Percentiles rank a stretch among this genome's conserved stretches.
Evolutionary conservation across 441 rosid genomes (phyloP).

Genomic region (Corymbia calophylla): DNA sequence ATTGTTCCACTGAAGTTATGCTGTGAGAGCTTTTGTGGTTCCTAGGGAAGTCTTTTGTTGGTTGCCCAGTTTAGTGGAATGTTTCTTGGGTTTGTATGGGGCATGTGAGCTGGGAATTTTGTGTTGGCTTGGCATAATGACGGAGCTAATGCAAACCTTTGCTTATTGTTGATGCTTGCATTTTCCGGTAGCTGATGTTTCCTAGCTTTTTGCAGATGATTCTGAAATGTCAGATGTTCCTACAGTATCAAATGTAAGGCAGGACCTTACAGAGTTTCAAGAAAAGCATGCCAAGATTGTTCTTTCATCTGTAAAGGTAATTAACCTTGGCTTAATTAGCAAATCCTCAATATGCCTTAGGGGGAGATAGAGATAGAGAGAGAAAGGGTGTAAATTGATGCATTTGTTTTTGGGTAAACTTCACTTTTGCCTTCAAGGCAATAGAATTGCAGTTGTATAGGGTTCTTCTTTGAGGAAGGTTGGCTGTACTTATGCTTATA

Average conservation of each 20-base stretch:
- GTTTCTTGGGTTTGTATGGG: accelerated
- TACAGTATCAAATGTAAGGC: conserved; percentile 26
- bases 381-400: neutral
- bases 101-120: neutral
- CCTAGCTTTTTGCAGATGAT: conserved; percentile 19
- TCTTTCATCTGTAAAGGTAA: conserved; percentile 31
- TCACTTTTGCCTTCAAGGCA: neutral
- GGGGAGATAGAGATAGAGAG: neutral
- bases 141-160: neutral
- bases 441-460: neutral
- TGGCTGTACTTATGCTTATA: neutral
- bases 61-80: neutral
- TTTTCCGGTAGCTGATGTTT: neutral
- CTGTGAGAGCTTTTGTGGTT: neutral
- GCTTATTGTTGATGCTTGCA: neutral
- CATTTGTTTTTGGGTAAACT: neutral
- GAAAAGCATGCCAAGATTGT: conserved; percentile 37
- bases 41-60: neutral
- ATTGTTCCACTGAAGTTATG: neutral
- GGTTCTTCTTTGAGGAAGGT: neutral
- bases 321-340: neutral
- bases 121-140: neutral
- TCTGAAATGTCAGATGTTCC: conserved; percentile 26
- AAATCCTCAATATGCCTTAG: neutral
- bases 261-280: conserved; percentile 44